Evolutionary conservation across 2,329 filamentous ascomycete species (phyloP).

Genomic region (Cryphonectria parasitica): DNA sequence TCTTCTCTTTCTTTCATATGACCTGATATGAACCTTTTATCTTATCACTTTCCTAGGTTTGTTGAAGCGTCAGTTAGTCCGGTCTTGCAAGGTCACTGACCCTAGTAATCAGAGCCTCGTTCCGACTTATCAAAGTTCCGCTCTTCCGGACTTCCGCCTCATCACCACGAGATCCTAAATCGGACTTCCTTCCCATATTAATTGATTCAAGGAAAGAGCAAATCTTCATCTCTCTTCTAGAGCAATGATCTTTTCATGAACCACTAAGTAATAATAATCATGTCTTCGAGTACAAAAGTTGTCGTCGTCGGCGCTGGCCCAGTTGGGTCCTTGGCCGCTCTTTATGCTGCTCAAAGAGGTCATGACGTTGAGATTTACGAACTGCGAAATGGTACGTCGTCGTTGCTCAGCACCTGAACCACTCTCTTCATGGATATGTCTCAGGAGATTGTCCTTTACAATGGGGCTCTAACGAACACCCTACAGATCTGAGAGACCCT

Average conservation of each 20-base stretch:
- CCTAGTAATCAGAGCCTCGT: constrained; percentile 2
- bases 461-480: constrained; percentile 12
- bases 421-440: background rate
- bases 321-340: constrained; percentile 86
- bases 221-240: background rate
- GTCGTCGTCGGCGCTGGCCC: constrained; percentile 91
- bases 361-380: constrained; percentile 95
- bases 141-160: constrained; percentile 21
- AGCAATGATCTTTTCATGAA: background rate
- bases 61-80: background rate
- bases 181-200: background rate
- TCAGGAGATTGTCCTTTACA: background rate
- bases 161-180: constrained; percentile 7
- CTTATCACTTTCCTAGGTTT: background rate
- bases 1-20: background rate
- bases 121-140: constrained; percentile 16
- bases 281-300: constrained; percentile 55
- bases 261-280: background rate
- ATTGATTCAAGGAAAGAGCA: background rate
- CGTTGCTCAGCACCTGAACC: background rate
- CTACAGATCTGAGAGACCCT: constrained; percentile 80
- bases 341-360: constrained; percentile 89
- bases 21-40: background rate
- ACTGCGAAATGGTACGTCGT: constrained; percentile 74
- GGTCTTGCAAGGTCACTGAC: constrained; percentile 4